Percentiles rank a stretch among this genome's conserved stretches.
These are phyloP conservation scores for Teunomyces lycoperdinae DNA, from an alignment of 805 yeast genomes.

Conservation along the genomic window DNA sequence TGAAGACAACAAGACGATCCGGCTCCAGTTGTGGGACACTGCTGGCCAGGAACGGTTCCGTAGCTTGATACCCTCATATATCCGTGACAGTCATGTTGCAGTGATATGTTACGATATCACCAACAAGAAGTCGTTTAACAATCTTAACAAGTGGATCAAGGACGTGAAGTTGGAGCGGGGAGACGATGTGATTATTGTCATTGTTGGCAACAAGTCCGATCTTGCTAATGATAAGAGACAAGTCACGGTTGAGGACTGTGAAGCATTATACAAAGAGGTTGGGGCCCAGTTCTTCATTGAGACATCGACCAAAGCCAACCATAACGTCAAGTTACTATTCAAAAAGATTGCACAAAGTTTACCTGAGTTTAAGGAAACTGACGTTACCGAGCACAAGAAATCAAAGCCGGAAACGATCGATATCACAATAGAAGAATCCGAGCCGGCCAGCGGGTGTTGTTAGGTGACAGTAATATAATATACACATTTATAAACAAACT, in stretches of 20 bases:
- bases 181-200: slow-evolving; percentile 78
- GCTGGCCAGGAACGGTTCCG: slow-evolving; percentile 97
- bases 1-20: slow-evolving; percentile 85
- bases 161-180: slow-evolving; percentile 95
- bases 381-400: slow-evolving; percentile 13
- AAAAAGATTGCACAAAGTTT: slow-evolving; percentile 86
- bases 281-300: slow-evolving; percentile 84
- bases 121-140: slow-evolving; percentile 76
- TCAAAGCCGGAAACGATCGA: slow-evolving; percentile 37
- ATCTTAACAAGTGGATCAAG: slow-evolving; percentile 87
- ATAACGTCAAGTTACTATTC: slow-evolving; percentile 86
- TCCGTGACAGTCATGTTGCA: slow-evolving; percentile 96
- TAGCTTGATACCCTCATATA: slow-evolving; percentile 91
- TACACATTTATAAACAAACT: not conserved
- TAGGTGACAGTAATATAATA: not conserved
- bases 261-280: slow-evolving; percentile 63
- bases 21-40: slow-evolving; percentile 96
- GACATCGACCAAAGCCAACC: slow-evolving; percentile 92
- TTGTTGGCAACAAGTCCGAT: slow-evolving; percentile 92
- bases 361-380: slow-evolving; percentile 60
- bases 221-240: slow-evolving; percentile 70
- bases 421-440: slow-evolving; percentile 31
- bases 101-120: slow-evolving; percentile 94
- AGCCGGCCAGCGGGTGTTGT: slow-evolving; percentile 4
- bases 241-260: slow-evolving; percentile 82